Conservation (phyloP, 148 eudicot species). For the Rhododendron griersonianum region DNA sequence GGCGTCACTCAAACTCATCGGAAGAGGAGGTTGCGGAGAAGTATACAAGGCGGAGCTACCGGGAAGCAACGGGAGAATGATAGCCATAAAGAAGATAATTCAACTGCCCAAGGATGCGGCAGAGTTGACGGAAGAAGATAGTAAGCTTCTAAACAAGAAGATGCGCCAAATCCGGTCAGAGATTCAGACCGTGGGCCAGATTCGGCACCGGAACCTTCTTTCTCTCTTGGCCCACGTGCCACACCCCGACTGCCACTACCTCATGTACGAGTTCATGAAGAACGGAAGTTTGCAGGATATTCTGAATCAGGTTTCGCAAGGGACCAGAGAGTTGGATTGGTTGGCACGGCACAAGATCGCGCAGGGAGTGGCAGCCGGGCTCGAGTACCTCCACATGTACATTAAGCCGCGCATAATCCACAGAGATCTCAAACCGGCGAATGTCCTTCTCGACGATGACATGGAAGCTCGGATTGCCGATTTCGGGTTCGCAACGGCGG, state of each 20-base stretch:
- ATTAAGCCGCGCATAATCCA: too few species aligned
- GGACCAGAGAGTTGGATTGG: constrained; percentile 63
- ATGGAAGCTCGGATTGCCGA: constrained; percentile 90
- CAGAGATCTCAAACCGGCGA: constrained; percentile 8
- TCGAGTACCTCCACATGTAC: constrained; percentile 69
- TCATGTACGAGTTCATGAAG: constrained; percentile 91
- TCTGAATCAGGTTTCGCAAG: constrained; percentile 33
- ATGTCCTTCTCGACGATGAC: constrained; percentile 75
- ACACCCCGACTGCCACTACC: constrained; percentile 71
- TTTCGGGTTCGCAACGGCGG: constrained; percentile 84
- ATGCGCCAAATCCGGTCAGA: constrained; percentile 79
- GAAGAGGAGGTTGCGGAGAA: constrained; percentile 84
- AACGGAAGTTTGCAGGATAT: constrained; percentile 85
- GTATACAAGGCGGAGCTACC: constrained; percentile 76
- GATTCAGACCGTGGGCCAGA: constrained; percentile 77
- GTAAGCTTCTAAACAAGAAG: constrained; percentile 56
- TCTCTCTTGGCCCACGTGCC: constrained; percentile 80
- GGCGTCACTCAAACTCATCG: constrained; percentile 43
- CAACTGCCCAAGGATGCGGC: constrained; percentile 51
- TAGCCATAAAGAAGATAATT: constrained; percentile 75
- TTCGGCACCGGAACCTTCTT: constrained; percentile 79
- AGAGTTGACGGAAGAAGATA: constrained; percentile 69
- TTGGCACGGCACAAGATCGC: constrained; percentile 50
- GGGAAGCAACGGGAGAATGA: constrained; percentile 52
- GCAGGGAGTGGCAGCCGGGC: constrained; percentile 73